Conservation (phyloP, 805 yeast species). For the Pichia phayaonensis region DNA sequence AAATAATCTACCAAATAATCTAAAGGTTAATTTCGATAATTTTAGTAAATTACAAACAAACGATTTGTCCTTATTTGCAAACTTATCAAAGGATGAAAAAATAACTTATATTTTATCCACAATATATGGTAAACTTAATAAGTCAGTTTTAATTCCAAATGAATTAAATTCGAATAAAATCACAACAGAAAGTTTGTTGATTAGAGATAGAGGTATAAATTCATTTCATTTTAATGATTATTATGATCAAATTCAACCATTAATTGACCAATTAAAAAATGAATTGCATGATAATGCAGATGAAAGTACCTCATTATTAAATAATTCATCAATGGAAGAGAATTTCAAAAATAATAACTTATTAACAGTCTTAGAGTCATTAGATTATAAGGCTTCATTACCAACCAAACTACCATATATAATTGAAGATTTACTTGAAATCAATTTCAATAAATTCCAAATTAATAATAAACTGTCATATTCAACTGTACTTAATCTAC, state of each 20-base stretch:
- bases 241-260: conserved; percentile 23
- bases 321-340: background rate
- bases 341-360: conserved; percentile 1
- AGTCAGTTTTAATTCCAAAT: conserved; percentile 22
- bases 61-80: background rate
- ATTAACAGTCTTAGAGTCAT: background rate
- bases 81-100: conserved; percentile 14
- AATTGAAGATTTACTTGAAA: conserved; percentile 28
- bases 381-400: background rate
- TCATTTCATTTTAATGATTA: conserved; percentile 27
- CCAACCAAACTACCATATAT: conserved; percentile 18
- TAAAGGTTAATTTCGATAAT: conserved; percentile 16
- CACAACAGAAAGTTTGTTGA: conserved; percentile 24
- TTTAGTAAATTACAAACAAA: background rate
- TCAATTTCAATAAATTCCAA: conserved; percentile 19
- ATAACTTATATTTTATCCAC: conserved; percentile 20
- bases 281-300: background rate
- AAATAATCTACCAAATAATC: background rate
- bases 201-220: conserved; percentile 30
- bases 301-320: conserved; percentile 8
- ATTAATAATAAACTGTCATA: conserved; percentile 4
- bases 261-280: conserved; percentile 14
- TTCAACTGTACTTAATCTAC: conserved; percentile 26
- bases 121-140: conserved; percentile 17
- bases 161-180: conserved; percentile 17